Evolutionary conservation across 2,329 filamentous ascomycete genomes (phyloP), one percentile per base, ranked within the genome.

Genomic region (Aureobasidium pullulans): DNA sequence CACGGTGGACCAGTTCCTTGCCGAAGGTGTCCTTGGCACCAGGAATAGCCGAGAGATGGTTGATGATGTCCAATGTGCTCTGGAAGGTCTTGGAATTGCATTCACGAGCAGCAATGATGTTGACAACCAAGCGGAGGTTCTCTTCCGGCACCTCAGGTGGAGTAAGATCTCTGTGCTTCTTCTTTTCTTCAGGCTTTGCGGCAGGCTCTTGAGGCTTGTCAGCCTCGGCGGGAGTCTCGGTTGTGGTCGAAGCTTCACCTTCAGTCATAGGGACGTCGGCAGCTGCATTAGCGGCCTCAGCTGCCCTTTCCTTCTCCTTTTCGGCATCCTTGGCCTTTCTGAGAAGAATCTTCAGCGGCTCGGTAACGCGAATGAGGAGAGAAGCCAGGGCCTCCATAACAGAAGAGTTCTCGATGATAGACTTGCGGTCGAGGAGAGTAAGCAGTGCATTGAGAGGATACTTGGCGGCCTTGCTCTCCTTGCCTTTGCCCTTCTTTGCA

Each of bases 41-140:
- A 15, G 93, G 91, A 62, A 99, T 94, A 40, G 89, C 87, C 5
- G 92, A 97, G 44, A 99, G 81, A 69, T 97, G 96, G 77, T 96
- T 97, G 78, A 99, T 96, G n/a, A 95, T 95, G 15, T 93, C 94
- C 57, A 99, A 83, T 0, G 94, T 97, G 73, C 97, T 95, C 70
- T 94, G 89, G 81, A 99, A 99, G 0, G 94, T 97, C 79, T 96
- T 96, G 63, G 90, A 92, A 69, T 90, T 96, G 75, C 94, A 99
- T 73, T 99, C 94, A 50, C 92, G 88, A 63, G 93, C 93, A 44
- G 96, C 90, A 65, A 99, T 89, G 60, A 99, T 96, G 71, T 94
- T 94, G 66, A 97, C 89, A n/a, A 99, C 91, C 60, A 97, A 79
- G 61, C 89, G 89, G 60, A 99, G 82, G 70, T 97, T 96, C 69